These are phyloP conservation scores for Cystofilobasidium bisporidii DNA, from an alignment of 768 basidiomycete genomes.

Conservation along the genomic window DNA sequence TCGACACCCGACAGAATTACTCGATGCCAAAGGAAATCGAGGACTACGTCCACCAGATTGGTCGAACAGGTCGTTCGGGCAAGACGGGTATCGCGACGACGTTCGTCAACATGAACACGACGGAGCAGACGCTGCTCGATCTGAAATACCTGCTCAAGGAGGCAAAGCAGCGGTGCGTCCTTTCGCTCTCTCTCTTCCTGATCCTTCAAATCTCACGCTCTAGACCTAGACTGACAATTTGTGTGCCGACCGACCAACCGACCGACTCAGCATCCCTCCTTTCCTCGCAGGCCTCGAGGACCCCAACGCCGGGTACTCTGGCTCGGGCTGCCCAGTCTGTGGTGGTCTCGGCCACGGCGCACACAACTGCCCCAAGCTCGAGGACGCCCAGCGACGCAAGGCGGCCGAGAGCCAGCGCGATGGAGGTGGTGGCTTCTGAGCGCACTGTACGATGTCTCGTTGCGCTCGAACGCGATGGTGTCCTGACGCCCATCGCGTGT, in stretches of 20 bases:
- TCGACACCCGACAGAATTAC: constrained; percentile 51
- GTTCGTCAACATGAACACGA: constrained; percentile 95
- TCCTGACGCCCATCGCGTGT: too few relatives aligned
- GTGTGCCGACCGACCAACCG: too few relatives aligned
- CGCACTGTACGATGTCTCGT: too few relatives aligned
- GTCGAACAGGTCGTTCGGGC: constrained; percentile 91
- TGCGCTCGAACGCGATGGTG: too few relatives aligned
- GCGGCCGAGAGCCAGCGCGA: constrained; percentile 73
- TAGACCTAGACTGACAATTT: too few relatives aligned
- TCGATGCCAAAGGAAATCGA: constrained; percentile 99
- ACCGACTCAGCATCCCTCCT: constrained; percentile 93
- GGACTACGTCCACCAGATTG: constrained; percentile 99
- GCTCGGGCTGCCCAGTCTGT: constrained; percentile 85
- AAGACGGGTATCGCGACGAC: constrained; percentile 99
- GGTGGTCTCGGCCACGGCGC: constrained; percentile 93
- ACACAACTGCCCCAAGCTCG: constrained; percentile 90
- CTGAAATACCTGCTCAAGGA: constrained; percentile 94
- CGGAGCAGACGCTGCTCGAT: constrained; percentile 91
- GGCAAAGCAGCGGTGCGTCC: constrained; percentile 84
- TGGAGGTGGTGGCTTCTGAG: constrained; percentile 52
- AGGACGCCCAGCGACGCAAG: constrained; percentile 80
- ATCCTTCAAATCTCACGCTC: background rate
- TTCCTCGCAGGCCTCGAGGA: constrained; percentile 86
- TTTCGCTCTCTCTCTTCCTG: background rate
- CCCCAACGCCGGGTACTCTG: constrained; percentile 69